Percentiles rank a stretch among this genome's conserved stretches.
These are phyloP conservation scores for Nosema granulosis DNA, from an alignment of 371 early-diverging fungal species.

Conservation along the genomic window DNA sequence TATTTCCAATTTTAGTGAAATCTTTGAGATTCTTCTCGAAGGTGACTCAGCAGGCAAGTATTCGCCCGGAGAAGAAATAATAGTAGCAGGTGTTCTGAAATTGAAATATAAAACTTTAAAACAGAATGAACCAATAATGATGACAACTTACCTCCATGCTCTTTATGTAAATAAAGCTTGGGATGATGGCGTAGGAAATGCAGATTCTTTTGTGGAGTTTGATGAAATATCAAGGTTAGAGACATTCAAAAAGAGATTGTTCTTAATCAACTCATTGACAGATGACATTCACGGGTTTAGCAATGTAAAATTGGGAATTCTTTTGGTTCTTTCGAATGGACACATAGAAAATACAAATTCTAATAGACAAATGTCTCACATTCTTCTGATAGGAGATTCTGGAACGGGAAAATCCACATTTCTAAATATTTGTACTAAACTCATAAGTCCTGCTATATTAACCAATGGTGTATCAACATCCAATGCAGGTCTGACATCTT, in stretches of 20 bases:
- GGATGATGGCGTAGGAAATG: conserved; percentile 10
- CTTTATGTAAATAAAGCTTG: conserved; percentile 43
- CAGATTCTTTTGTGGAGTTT: background rate
- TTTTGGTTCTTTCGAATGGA: conserved; percentile 55
- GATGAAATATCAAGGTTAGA: conserved; percentile 1
- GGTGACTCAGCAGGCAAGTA: conserved; percentile 55
- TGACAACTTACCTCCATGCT: conserved; percentile 51
- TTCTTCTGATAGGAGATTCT: conserved; percentile 65
- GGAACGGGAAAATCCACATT: conserved; percentile 65
- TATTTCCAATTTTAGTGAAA: conserved; percentile 46
- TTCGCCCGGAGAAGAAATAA: conserved; percentile 58
- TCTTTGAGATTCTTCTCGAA: conserved; percentile 57
- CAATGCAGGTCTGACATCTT: conserved; percentile 66
- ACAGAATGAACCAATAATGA: conserved; percentile 44
- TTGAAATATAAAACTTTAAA: conserved; percentile 52
- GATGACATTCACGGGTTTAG: conserved; percentile 52
- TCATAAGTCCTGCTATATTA: conserved; percentile 55
- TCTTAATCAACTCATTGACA: conserved; percentile 53
- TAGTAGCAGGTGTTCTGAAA: conserved; percentile 54
- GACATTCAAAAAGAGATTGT: conserved; percentile 42
- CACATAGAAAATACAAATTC: conserved; percentile 1
- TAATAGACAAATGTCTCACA: conserved; percentile 51
- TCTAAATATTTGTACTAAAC: conserved; percentile 50
- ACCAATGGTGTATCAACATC: conserved; percentile 64
- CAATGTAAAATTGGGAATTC: conserved; percentile 60